phyloP scores from a whole-genome alignment of 2,329 filamentous ascomycete species.

The Dactylella cylindrospora region DNA sequence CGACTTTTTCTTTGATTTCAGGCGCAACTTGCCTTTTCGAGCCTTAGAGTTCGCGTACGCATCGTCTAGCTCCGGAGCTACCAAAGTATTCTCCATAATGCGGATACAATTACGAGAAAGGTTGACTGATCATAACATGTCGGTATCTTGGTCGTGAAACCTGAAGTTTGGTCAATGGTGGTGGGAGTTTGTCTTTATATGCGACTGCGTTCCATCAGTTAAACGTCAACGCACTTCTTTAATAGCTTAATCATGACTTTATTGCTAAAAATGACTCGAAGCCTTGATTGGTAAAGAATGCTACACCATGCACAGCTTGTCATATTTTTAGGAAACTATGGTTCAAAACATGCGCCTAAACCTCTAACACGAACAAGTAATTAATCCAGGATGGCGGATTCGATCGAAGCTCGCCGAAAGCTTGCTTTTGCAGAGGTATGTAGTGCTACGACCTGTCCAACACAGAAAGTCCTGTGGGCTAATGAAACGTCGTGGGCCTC shows the following conservation, averaged over 20 bases:
- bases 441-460: background rate
- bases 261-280: no score
- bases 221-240: no score
- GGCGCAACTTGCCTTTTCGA: conserved; percentile 36
- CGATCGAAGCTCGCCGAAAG: conserved; percentile 23
- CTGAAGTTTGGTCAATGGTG: no score
- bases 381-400: conserved; percentile 25
- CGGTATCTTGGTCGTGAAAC: no score
- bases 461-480: background rate
- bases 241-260: no score
- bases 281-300: no score
- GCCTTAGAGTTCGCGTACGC: conserved; percentile 34
- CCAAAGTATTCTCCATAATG: conserved; percentile 13
- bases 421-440: conserved; percentile 39
- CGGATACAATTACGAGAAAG: no score
- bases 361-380: background rate
- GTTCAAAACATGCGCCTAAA: background rate
- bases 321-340: no score
- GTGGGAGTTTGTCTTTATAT: no score
- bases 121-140: no score
- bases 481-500: conserved; percentile 36
- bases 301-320: no score
- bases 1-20: conserved; percentile 33
- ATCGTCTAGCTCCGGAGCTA: conserved; percentile 17
- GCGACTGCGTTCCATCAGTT: no score